Conservation (phyloP, 129 eudicot species). For the Solidago caesia region DNA sequence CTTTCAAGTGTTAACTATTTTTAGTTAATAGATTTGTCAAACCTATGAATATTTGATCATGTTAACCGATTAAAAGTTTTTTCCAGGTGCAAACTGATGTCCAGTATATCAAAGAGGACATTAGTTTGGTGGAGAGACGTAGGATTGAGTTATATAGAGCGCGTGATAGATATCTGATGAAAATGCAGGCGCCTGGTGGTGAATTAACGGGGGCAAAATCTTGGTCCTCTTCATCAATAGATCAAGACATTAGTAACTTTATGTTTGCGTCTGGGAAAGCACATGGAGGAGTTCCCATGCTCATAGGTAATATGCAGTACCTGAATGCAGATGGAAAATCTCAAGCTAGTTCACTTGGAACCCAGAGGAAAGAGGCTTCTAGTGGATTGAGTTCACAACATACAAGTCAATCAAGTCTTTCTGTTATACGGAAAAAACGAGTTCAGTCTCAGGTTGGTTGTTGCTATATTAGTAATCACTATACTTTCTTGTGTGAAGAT, state of each 20-base stretch:
- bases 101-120: constrained; percentile 64
- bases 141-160: constrained; percentile 58
- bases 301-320: constrained; percentile 39
- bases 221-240: constrained; percentile 46
- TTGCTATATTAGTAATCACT: background rate
- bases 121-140: constrained; percentile 65
- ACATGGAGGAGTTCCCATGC: constrained; percentile 36
- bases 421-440: constrained; percentile 67
- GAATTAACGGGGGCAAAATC: constrained; percentile 41
- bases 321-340: constrained; percentile 48
- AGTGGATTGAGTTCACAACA: constrained; percentile 60
- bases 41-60: constrained; percentile 10
- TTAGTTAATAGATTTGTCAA: constrained; percentile 1
- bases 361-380: constrained; percentile 55
- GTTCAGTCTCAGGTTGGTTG: constrained; percentile 66
- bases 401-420: constrained; percentile 61
- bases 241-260: constrained; percentile 49
- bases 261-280: constrained; percentile 44
- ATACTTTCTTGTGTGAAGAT: background rate
- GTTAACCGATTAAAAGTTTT: constrained; percentile 1
- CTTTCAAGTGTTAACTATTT: constrained; percentile 5
- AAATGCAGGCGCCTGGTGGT: constrained; percentile 48
- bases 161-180: constrained; percentile 53
- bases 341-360: constrained; percentile 42
- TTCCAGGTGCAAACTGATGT: constrained; percentile 68